phyloP scores from a whole-genome alignment of 2,329 filamentous ascomycete species.

The Cladorrhinum sp. region DNA sequence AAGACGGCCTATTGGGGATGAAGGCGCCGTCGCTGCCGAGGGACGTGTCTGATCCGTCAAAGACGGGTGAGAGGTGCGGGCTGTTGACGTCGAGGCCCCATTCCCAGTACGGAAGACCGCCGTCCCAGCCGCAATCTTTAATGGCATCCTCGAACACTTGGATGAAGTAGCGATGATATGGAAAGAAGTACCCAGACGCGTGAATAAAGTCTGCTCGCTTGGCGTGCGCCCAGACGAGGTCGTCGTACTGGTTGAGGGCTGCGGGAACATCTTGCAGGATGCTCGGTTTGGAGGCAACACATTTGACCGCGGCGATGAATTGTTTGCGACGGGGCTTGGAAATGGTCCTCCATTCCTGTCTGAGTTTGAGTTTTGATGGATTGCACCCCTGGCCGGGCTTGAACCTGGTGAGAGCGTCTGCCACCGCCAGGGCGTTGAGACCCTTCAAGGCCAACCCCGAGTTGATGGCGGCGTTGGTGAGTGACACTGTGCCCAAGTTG shows the following conservation, averaged over 20 bases:
- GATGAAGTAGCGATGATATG: slow-evolving; percentile 38
- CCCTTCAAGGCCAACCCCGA: slow-evolving; percentile 2
- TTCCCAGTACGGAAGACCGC: slow-evolving; percentile 35
- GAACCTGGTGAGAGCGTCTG: neutral
- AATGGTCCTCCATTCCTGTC: slow-evolving; percentile 11
- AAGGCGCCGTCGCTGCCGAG: slow-evolving; percentile 45
- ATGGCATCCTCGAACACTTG: slow-evolving; percentile 36
- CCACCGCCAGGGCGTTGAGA: slow-evolving; percentile 2
- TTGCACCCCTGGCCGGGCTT: neutral
- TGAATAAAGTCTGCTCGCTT: slow-evolving; percentile 14
- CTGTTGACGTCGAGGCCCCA: slow-evolving; percentile 39
- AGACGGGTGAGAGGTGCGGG: slow-evolving; percentile 40
- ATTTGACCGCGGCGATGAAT: slow-evolving; percentile 31
- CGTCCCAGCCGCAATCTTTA: slow-evolving; percentile 35
- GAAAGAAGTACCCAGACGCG: slow-evolving; percentile 30
- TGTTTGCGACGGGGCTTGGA: slow-evolving; percentile 23
- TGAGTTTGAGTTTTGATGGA: slow-evolving; percentile 7
- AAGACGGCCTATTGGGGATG: slow-evolving; percentile 22
- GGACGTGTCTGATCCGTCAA: slow-evolving; percentile 44
- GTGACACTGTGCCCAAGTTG: too few species aligned
- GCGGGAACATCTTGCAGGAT: slow-evolving; percentile 20
- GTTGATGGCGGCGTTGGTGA: slow-evolving; percentile 3
- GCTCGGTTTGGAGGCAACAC: slow-evolving; percentile 28
- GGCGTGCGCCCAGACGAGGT: slow-evolving; percentile 23
- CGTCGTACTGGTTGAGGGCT: slow-evolving; percentile 25